Evolutionary conservation across 202 grass and related monocot genomes (phyloP), one percentile per base, ranked within the genome.

Genomic region (Bolboschoenoplectus hybrid): DNA sequence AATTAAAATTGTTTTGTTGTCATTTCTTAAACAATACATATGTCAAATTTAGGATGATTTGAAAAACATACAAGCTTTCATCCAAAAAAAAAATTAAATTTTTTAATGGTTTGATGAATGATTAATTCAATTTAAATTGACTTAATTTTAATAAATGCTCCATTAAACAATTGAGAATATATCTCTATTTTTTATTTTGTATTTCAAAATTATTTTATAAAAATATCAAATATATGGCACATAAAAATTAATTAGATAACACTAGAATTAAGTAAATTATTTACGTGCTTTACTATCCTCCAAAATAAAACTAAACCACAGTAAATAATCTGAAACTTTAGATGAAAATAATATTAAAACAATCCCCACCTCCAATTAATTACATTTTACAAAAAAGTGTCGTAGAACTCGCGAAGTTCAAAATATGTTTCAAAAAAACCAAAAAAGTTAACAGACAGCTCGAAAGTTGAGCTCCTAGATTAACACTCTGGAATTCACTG

Each of bases 351-450:
- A 60, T 41, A 36, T 57, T 39, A 1, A 80, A 61, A 7, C 17
- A 58, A 80, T 80, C 53, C 49, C 52, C 52, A 41, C 52, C 51
- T 13, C 68, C 68, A 26, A 26, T 26, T 26, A 36, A 60, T 51
- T 39, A 78, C 40, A 58, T 79, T 58, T 17, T 78, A 79, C 75
- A 79, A 60, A 79, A 61, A 76, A 36, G 20, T 6, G 1, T 70
- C 40, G 16, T 9, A 70, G 7, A 70, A 70, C 14, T 9, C 16
- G 39, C 67, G 14, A 71, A 71, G 6, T 11, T 35, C 64, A 51
- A 74, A 49, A 41, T 41, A 39, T 68, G 16, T 40, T 68, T 10
- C 36, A 3, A 12, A 13, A 34, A 34, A 69, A 57, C 26, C 26
- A 26, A 79, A n/a, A 19, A n/a, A 3, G 51, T 55, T 2, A 58